phyloP scores from a whole-genome alignment of 768 basidiomycete genomes.

The Chlorophyllum brunneum region DNA sequence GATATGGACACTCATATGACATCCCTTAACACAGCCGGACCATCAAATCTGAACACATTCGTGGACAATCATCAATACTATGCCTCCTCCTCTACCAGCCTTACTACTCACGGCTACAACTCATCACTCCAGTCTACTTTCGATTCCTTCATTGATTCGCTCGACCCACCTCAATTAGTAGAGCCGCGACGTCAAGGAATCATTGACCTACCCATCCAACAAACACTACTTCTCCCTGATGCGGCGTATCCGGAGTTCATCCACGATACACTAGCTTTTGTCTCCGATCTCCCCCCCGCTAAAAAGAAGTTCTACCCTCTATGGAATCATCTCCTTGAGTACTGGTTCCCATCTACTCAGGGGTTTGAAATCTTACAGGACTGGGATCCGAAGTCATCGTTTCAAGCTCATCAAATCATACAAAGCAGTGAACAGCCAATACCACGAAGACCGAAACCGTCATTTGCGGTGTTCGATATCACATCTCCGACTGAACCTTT shows the following conservation, averaged over 20 bases:
- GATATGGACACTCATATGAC: background rate
- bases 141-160: background rate
- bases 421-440: background rate
- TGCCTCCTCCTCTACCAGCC: background rate
- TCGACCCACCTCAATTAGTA: background rate
- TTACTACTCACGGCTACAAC: background rate
- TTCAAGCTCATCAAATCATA: background rate
- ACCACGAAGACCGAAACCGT: background rate
- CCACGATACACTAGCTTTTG: background rate
- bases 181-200: background rate
- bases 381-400: slow-evolving; percentile 3
- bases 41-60: background rate
- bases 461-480: slow-evolving; percentile 1
- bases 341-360: slow-evolving; percentile 8
- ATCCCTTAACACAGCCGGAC: background rate
- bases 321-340: slow-evolving; percentile 2
- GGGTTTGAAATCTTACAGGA: slow-evolving; percentile 1
- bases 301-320: background rate
- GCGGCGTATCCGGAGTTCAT: slow-evolving; percentile 5
- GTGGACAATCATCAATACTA: background rate
- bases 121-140: background rate
- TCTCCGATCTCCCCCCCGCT: background rate
- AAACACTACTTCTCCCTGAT: background rate
- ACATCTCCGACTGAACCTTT: slow-evolving; percentile 1
- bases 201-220: background rate